Percentiles rank a stretch among this genome's conserved stretches.
These are phyloP conservation scores for Colletotrichum cordylinicola DNA, from an alignment of 2,329 filamentous ascomycete genomes.

Conservation along the genomic window DNA sequence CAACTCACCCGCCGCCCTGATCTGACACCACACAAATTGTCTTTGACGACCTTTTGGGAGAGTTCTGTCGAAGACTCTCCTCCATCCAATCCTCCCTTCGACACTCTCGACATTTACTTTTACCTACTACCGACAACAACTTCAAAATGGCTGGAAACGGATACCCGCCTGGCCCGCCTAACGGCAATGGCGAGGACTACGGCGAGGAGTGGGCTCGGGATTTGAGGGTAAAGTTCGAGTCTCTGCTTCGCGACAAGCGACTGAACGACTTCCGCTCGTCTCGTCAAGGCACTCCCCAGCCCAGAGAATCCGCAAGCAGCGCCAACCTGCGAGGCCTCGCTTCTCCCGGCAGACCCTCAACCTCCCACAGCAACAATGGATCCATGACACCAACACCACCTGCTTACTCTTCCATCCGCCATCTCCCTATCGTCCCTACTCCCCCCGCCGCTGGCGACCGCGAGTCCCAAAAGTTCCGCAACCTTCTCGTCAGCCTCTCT, in stretches of 20 bases:
- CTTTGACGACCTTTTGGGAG: background rate
- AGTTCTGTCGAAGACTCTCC: constrained; percentile 14
- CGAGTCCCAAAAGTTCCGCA: constrained; percentile 77
- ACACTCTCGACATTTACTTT: background rate
- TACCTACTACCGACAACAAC: constrained; percentile 16
- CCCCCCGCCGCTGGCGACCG: constrained; percentile 71
- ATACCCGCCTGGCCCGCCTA: constrained; percentile 33
- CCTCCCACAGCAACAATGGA: constrained; percentile 41
- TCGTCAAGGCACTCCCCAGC: constrained; percentile 60
- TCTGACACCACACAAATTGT: background rate
- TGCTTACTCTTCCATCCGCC: constrained; percentile 53
- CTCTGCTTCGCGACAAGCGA: constrained; percentile 83
- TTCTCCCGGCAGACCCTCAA: constrained; percentile 50
- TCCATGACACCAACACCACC: constrained; percentile 43
- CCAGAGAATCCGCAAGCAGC: constrained; percentile 61
- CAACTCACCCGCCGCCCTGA: background rate
- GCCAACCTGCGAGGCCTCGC: constrained; percentile 48
- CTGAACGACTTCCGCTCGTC: constrained; percentile 74
- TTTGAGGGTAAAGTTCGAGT: constrained; percentile 84
- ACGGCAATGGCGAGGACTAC: constrained; percentile 45
- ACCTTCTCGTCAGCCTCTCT: constrained; percentile 83
- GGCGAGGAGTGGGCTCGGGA: constrained; percentile 81
- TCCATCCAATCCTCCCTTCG: background rate
- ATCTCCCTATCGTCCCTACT: constrained; percentile 68
- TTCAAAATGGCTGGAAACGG: constrained; percentile 42